These are phyloP conservation scores for Leishmania amazonensis DNA, from an alignment of 208 protist species.

Conservation along the genomic window DNA sequence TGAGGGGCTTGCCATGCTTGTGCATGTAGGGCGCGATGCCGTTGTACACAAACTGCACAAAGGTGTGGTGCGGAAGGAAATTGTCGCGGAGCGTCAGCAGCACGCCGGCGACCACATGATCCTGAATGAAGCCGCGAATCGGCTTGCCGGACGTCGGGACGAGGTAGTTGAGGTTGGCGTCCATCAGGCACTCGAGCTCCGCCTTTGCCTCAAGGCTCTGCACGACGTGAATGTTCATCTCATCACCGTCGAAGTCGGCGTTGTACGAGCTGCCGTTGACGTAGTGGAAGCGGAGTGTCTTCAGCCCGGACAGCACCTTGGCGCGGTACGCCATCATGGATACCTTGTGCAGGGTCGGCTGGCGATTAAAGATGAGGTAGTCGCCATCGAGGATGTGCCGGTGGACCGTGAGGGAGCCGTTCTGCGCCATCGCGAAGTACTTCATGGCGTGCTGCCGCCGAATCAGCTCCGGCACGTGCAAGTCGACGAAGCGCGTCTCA, in stretches of 20 bases:
- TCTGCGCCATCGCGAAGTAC: slow-evolving; percentile 82
- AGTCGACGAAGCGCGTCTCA: slow-evolving; percentile 79
- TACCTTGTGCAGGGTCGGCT: slow-evolving; percentile 99
- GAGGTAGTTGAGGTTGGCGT: slow-evolving; percentile 97
- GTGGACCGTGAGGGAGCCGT: slow-evolving; percentile 88
- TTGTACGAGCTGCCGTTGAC: slow-evolving; percentile 99
- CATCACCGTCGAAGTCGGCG: slow-evolving; percentile 99
- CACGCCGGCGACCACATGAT: slow-evolving; percentile 98
- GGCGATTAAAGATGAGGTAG: slow-evolving; percentile 98
- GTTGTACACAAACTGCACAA: slow-evolving; percentile 94
- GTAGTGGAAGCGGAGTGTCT: slow-evolving; percentile 99
- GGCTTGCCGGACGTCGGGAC: slow-evolving; percentile 96
- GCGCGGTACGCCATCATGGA: slow-evolving; percentile 98
- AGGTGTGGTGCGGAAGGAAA: slow-evolving; percentile 94
- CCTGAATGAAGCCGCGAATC: slow-evolving; percentile 99
- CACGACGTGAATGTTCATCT: slow-evolving; percentile 99
- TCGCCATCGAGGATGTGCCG: slow-evolving; percentile 98
- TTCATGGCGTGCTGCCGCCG: slow-evolving; percentile 79
- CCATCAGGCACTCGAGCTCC: slow-evolving; percentile 96
- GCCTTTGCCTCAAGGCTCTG: slow-evolving; percentile 95
- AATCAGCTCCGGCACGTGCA: slow-evolving; percentile 69
- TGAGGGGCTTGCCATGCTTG: slow-evolving; percentile 43
- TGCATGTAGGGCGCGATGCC: slow-evolving; percentile 85
- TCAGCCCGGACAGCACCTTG: slow-evolving; percentile 93
- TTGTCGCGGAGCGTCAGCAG: slow-evolving; percentile 97